Conservation (phyloP, 495 filamentous ascomycete species). For the Neurospora sp. region DNA sequence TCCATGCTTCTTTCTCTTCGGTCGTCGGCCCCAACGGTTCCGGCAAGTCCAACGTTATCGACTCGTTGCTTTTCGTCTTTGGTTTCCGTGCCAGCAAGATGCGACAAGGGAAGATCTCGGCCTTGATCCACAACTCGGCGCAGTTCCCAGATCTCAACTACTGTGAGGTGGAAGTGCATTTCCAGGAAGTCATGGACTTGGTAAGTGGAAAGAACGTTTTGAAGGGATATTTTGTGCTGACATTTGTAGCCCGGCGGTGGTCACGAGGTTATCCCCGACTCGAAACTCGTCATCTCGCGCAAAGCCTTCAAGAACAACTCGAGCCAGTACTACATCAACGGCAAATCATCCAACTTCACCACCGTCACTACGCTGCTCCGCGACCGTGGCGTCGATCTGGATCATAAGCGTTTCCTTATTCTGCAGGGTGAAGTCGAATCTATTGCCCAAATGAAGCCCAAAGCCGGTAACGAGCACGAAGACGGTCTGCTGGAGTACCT, state of each 20-base stretch:
- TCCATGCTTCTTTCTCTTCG: constrained; percentile 96
- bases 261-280: constrained; percentile 66
- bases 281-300: constrained; percentile 76
- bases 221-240: neutral
- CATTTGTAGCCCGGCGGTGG: constrained; percentile 48
- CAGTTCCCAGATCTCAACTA: constrained; percentile 70
- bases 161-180: constrained; percentile 94
- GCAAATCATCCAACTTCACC: constrained; percentile 79
- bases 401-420: constrained; percentile 97
- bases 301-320: constrained; percentile 95
- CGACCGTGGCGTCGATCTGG: constrained; percentile 83
- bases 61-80: constrained; percentile 94
- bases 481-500: constrained; percentile 94
- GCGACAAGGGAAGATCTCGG: constrained; percentile 97
- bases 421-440: constrained; percentile 97
- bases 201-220: neutral
- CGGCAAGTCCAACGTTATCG: constrained; percentile 97
- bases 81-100: constrained; percentile 98
- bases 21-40: constrained; percentile 97
- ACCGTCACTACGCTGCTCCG: constrained; percentile 80
- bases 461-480: constrained; percentile 87
- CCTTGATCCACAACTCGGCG: constrained; percentile 92
- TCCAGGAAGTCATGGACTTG: constrained; percentile 85
- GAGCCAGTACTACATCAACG: constrained; percentile 96
- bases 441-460: constrained; percentile 98